Evolutionary conservation across 2,329 filamentous ascomycete genomes (phyloP).

Genomic region (Sporothrix curviconia): DNA sequence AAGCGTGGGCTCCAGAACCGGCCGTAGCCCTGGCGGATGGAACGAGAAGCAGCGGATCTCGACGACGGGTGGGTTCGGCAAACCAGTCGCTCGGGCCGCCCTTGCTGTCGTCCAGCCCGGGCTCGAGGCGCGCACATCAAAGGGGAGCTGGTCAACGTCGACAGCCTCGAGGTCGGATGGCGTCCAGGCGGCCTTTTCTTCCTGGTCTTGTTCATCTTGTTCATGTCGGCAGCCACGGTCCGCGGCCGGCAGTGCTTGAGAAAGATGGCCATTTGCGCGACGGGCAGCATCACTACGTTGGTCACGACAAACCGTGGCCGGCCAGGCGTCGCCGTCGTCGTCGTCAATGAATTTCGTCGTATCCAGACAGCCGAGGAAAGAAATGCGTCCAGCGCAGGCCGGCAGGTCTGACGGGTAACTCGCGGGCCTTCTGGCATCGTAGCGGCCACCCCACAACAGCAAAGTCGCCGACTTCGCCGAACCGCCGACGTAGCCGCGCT

Average conservation of each 20-base stretch:
- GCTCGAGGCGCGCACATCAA: slow-evolving; percentile 41
- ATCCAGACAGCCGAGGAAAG: slow-evolving; percentile 65
- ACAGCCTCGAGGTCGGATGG: not conserved
- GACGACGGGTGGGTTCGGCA: slow-evolving; percentile 63
- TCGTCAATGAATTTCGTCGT: slow-evolving; percentile 31
- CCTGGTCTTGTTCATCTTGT: too few relatives aligned
- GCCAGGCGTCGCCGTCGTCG: not conserved
- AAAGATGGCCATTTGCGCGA: slow-evolving; percentile 45
- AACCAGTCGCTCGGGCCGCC: slow-evolving; percentile 50
- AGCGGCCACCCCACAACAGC: slow-evolving; percentile 69
- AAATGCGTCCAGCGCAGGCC: slow-evolving; percentile 71
- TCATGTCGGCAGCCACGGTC: slow-evolving; percentile 33
- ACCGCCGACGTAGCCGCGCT: slow-evolving; percentile 76
- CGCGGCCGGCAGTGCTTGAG: slow-evolving; percentile 39
- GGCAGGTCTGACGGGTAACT: slow-evolving; percentile 38
- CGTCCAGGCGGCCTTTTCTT: not conserved
- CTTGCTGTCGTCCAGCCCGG: slow-evolving; percentile 36
- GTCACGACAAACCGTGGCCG: slow-evolving; percentile 60
- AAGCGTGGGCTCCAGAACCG: slow-evolving; percentile 71
- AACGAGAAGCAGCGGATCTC: slow-evolving; percentile 78
- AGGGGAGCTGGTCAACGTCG: slow-evolving; percentile 17
- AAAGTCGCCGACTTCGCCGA: slow-evolving; percentile 80
- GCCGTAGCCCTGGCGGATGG: slow-evolving; percentile 61
- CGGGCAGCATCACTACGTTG: slow-evolving; percentile 53
- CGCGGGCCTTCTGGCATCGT: slow-evolving; percentile 56